phyloP scores from a whole-genome alignment of 2,329 filamentous ascomycete genomes.

The Cladosporium sp. region DNA sequence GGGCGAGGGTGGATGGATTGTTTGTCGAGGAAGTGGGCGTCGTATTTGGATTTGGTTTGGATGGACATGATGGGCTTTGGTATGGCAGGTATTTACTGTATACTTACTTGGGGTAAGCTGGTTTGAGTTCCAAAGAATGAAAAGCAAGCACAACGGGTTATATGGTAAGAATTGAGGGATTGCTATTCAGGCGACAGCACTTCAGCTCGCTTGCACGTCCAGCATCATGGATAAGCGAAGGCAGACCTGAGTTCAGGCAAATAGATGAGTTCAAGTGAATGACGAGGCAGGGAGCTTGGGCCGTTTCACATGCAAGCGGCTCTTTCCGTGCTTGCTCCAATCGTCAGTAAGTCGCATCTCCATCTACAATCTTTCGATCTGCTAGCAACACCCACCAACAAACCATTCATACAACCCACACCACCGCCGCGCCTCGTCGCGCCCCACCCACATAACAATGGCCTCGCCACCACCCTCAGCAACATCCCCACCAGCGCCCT shows the following conservation, averaged over 20 bases:
- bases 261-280: neutral
- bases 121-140: neutral
- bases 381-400: neutral
- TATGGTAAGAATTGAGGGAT: neutral
- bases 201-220: neutral
- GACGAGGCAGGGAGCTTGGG: neutral
- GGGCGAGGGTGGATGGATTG: neutral
- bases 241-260: neutral
- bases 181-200: neutral
- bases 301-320: neutral
- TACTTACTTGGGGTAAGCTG: neutral
- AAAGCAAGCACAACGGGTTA: neutral
- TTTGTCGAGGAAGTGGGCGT: conserved; percentile 3
- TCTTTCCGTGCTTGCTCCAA: neutral
- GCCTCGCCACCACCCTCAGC: conserved; percentile 16
- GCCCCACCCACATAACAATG: neutral
- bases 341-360: neutral
- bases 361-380: neutral
- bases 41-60: conserved; percentile 8
- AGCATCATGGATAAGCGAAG: neutral
- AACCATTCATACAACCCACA: neutral
- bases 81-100: neutral
- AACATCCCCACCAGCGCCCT: conserved; percentile 20
- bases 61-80: neutral
- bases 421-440: neutral